Conservation (phyloP, 352 stramenopile species). For the Phytophthora quininea region DNA sequence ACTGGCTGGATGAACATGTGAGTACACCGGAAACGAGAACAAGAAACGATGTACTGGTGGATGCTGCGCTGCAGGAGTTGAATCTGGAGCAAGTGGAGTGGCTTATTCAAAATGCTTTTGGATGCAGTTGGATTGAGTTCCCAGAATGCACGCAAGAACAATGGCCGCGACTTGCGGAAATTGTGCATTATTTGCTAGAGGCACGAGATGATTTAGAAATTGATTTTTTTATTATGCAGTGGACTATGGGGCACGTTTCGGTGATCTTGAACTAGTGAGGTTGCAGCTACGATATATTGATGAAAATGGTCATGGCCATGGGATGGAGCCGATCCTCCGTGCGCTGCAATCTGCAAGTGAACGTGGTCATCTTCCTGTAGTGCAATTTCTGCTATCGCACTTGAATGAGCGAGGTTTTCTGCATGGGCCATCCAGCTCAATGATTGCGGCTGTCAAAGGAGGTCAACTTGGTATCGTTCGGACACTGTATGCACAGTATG, state of each 20-base stretch:
- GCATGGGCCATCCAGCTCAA: not conserved
- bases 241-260: not conserved
- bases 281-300: not conserved
- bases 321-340: not conserved
- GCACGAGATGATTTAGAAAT: not conserved
- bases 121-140: not conserved
- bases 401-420: not conserved
- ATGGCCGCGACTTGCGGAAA: not conserved
- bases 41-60: not conserved
- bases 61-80: not conserved
- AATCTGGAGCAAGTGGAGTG: not conserved
- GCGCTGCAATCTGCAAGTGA: not conserved
- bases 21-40: not conserved
- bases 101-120: not conserved
- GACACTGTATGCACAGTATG: not conserved
- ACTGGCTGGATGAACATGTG: not conserved
- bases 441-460: not conserved
- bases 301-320: not conserved
- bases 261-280: not conserved
- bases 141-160: not conserved
- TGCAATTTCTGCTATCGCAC: not conserved
- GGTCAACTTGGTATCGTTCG: not conserved
- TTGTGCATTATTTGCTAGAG: not conserved
- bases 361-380: not conserved
- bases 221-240: constrained; percentile 1